Evolutionary conservation across 2,329 filamentous ascomycete species (phyloP), one percentile per base, ranked within the genome.

Genomic region (Blastomyces percursus): DNA sequence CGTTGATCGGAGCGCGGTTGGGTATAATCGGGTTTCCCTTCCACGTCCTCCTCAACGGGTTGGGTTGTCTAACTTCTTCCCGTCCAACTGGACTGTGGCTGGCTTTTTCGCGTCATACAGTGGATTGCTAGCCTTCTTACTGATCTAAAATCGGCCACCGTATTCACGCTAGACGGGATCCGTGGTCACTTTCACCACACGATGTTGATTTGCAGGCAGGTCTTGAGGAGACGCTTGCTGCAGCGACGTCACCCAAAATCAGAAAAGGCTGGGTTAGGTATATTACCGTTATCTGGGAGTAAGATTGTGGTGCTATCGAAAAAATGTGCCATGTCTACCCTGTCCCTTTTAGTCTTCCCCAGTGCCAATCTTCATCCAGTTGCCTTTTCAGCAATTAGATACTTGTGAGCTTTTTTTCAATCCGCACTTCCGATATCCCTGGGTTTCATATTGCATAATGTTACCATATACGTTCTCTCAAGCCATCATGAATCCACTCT

Each of bases 41-140:
- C 61, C 78, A 92, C n/a, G 83, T 81, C 1, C 74, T 92, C 2
- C 86, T 89, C 67, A 90, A 90, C 68, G 89, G 88, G 1, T 93
- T 91, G 74, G n/a, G n/a, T n/a, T n/a, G n/a, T 82, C 86, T 44
- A 82, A 88, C 16, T 92, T 93, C 71, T 87, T 87, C 71, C 83
- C 84, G 0, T 76, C 79, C 8, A 78, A 85, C 35, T 93, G 86
- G 82, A 82, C 79, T 19, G 81, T 80, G 0, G 78, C 80, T 5
- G 79, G 79, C 68, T 94, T 94, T 68, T 75, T 87, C 66, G 86
- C 84, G 0, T 79, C 83, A 0, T 88, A 88, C 67, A 80, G 87
- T n/a, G 84, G 84, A 9, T 82, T 88, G 58, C 84, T 84, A 0
- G 80, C 85, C 21, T 88, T 88, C 69, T 67, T 82, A 14, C 63